Evolutionary conservation across 2,329 filamentous ascomycete genomes (phyloP).

Genomic region (Stachybotrys elegans): DNA sequence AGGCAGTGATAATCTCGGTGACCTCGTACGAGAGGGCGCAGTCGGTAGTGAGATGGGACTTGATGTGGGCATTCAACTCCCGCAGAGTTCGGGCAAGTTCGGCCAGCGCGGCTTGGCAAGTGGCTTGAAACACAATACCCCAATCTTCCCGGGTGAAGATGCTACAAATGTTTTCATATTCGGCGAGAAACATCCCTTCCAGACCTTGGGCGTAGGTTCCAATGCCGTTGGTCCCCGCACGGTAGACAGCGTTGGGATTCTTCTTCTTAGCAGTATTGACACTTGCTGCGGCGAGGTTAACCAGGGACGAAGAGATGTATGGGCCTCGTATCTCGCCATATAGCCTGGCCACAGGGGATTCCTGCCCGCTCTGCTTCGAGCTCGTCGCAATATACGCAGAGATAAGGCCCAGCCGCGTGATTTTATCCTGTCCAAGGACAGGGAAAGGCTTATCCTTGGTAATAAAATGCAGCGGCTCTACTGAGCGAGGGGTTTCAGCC

Average conservation of each 20-base stretch:
- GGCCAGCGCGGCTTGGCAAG: conserved; percentile 70
- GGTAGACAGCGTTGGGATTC: conserved; percentile 77
- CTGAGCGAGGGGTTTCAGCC: conserved; percentile 68
- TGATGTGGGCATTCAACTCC: conserved; percentile 87
- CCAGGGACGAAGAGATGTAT: conserved; percentile 76
- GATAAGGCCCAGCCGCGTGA: conserved; percentile 72
- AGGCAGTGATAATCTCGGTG: conserved; percentile 77
- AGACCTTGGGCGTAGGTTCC: conserved; percentile 82
- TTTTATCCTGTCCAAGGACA: conserved; percentile 68
- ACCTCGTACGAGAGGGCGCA: conserved; percentile 96
- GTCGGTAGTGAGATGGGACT: conserved; percentile 78
- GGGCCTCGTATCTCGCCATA: conserved; percentile 83
- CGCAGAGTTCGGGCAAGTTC: conserved; percentile 82
- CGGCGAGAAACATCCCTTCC: conserved; percentile 79
- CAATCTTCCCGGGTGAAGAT: conserved; percentile 86
- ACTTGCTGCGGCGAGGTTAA: conserved; percentile 83
- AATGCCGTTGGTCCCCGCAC: conserved; percentile 84
- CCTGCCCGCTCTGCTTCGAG: conserved; percentile 45
- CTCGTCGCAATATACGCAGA: conserved; percentile 69
- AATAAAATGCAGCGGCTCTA: conserved; percentile 88
- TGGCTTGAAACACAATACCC: conserved; percentile 70
- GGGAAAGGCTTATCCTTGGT: conserved; percentile 88
- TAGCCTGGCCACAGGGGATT: conserved; percentile 70
- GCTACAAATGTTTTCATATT: conserved; percentile 85
- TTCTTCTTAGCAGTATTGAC: conserved; percentile 79